A percentile compares a stretch with the other conserved stretches of the same genome.
These are phyloP conservation scores for Chlamydomonas incerta DNA, from an alignment of 139 green algal genomes.

Conservation along the genomic window DNA sequence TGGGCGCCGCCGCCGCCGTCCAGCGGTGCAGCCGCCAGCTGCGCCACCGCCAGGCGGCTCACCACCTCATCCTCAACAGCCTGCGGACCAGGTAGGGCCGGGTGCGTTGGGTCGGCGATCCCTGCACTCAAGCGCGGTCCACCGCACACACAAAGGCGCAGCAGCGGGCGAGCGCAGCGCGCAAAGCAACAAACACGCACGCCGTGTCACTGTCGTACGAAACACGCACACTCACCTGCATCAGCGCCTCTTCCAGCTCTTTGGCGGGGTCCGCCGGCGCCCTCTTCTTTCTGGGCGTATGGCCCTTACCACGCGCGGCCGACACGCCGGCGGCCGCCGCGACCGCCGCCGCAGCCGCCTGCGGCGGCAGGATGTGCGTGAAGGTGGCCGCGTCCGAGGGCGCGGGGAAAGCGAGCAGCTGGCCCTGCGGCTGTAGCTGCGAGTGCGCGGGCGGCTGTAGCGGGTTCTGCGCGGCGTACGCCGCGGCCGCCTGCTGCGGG, in stretches of 20 bases:
- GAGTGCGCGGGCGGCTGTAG: neutral
- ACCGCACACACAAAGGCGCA: too few relatives aligned
- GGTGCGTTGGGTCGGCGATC: too few relatives aligned
- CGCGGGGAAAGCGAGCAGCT: neutral
- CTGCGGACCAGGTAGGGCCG: too few relatives aligned
- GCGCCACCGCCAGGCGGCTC: neutral
- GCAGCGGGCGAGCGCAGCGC: too few relatives aligned
- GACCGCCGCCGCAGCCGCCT: neutral
- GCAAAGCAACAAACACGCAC: too few relatives aligned
- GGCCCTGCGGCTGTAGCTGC: neutral
- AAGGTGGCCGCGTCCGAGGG: neutral
- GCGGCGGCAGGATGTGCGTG: constrained; percentile 4
- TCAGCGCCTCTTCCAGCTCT: neutral
- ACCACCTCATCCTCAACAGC: constrained; percentile 32
- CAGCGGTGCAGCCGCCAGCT: neutral
- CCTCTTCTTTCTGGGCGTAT: neutral
- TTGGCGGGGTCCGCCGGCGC: neutral
- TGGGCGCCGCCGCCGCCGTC: too few relatives aligned
- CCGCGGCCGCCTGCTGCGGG: too few relatives aligned
- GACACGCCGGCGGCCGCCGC: neutral
- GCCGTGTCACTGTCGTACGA: too few relatives aligned
- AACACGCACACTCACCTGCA: neutral
- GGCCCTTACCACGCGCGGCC: neutral
- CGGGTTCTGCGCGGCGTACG: neutral
- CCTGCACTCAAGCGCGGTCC: too few relatives aligned